Evolutionary conservation across 371 early-diverging fungal species (phyloP), one percentile per base, ranked within the genome.

Genomic region (Mortierella sp.): DNA sequence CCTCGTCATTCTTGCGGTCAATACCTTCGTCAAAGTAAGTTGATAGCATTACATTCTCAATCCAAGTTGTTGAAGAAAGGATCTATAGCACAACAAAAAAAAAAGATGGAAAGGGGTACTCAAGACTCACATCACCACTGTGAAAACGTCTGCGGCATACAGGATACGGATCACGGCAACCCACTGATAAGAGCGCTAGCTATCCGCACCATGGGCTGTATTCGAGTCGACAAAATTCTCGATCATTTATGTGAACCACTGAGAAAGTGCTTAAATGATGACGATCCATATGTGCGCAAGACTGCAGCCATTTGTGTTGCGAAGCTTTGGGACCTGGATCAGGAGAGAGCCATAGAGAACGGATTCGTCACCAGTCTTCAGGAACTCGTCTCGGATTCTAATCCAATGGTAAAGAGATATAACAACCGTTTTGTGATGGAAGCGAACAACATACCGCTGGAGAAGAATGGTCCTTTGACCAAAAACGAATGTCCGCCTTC

Each of bases 111-210:
- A n/a, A n/a, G n/a, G n/a, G n/a, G n/a, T n/a, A n/a, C n/a, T n/a
- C n/a, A n/a, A n/a, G n/a, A n/a, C n/a, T n/a, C n/a, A n/a, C n/a
- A n/a, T 12, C 8, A 10, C 10, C 10, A 10, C 24, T 23, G 2
- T 12, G 47, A 31, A 23, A 3, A 6, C 19, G 34, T 31, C 28
- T n/a, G 21, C 8, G 19, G 21, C 14, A 30, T 42, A 24, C 60
- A 96, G 96, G 99, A 99, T 76, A 91, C 96, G 7, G 97, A 96
- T 54, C 92, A 94, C 55, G 94, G 93, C 7, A 95, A 97, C 52
- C 94, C 93, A 62, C 72, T 99, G 52, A 96, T 99, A 62, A 87
- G 99, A 41, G 98, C 99, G 8, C 82, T 97, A 61, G 96, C 99
- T 39, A 97, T 99, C 68, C 89, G 99, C 54, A 99, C 94, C 94